Conservation (phyloP, 371 early-diverging fungal genomes). For the Basidiobolus meristosporus region DNA sequence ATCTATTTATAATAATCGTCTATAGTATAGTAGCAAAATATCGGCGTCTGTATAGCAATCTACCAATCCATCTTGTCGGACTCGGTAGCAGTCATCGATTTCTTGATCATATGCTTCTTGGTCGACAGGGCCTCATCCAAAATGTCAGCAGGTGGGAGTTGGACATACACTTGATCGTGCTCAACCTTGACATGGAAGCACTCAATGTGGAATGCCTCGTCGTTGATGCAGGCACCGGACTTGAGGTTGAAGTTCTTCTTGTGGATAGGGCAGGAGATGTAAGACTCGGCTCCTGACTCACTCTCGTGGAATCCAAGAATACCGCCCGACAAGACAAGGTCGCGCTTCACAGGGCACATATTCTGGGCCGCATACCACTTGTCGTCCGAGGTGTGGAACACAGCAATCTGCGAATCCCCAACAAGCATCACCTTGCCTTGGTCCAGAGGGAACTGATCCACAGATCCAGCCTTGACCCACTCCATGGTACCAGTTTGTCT, state of each 20-base stretch:
- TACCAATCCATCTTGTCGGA: no score
- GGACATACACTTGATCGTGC: conserved; percentile 17
- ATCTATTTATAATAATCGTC: no score
- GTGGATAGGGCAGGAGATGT: conserved; percentile 43
- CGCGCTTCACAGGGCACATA: conserved; percentile 53
- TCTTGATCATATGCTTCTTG: conserved; percentile 18
- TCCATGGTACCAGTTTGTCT: conserved; percentile 4
- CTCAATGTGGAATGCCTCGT: conserved; percentile 17
- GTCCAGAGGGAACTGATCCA: conserved; percentile 18
- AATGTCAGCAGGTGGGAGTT: conserved; percentile 17
- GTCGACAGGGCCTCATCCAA: conserved; percentile 26
- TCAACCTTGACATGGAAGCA: conserved; percentile 30
- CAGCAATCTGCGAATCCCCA: conserved; percentile 37
- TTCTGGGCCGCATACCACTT: conserved; percentile 48
- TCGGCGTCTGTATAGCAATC: no score
- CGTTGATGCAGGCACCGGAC: conserved; percentile 22
- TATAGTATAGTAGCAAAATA: no score
- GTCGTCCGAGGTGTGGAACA: conserved; percentile 18
- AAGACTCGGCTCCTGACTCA: conserved; percentile 3
- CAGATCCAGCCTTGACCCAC: conserved; percentile 11
- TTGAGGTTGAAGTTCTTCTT: conserved; percentile 41
- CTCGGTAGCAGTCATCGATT: no score
- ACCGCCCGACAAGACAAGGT: conserved; percentile 37
- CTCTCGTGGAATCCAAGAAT: conserved; percentile 21
- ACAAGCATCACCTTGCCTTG: conserved; percentile 25